Evolutionary conservation across 1,284 basidiomycete genomes (phyloP).

Genomic region (Cerioporus squamosus): DNA sequence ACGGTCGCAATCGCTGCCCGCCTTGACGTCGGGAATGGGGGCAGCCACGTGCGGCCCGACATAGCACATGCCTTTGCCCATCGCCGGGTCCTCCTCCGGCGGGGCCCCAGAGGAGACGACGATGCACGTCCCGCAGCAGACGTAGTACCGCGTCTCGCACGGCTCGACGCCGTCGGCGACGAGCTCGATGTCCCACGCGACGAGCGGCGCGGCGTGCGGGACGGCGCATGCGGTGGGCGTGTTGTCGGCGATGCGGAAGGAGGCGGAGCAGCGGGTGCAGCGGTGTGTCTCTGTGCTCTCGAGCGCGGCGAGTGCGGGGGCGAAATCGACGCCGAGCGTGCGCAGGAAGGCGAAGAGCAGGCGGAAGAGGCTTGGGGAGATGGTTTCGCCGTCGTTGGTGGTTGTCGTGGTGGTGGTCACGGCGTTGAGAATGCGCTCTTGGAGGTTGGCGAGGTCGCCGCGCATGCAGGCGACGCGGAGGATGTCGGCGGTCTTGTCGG

Average conservation of each 20-base stretch:
- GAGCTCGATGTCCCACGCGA: neutral
- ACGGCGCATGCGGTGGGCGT: slow-evolving; percentile 6
- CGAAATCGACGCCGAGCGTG: slow-evolving; percentile 10
- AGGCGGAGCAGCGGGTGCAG: slow-evolving; percentile 13
- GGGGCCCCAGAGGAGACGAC: neutral
- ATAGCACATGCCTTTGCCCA: neutral
- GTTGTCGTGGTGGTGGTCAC: too few species aligned
- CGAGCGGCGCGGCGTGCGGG: neutral
- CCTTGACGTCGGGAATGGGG: neutral
- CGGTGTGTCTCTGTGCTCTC: neutral
- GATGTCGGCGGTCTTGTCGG: neutral
- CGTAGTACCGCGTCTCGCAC: neutral
- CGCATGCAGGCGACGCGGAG: slow-evolving; percentile 5
- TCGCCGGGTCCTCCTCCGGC: neutral
- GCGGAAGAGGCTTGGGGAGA: too few species aligned
- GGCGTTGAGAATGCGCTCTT: neutral
- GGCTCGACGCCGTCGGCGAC: neutral
- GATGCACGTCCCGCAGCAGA: slow-evolving; percentile 3
- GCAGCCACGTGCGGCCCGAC: neutral
- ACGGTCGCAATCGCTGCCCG: too few species aligned
- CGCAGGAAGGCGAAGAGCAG: slow-evolving; percentile 1
- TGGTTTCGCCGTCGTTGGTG: neutral
- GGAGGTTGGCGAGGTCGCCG: slow-evolving; percentile 2
- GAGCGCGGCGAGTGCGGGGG: neutral
- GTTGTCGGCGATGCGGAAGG: slow-evolving; percentile 4